Evolutionary conservation across 192 early-diverging fungal genomes (phyloP).

Genomic region (Thamnidium elegans): DNA sequence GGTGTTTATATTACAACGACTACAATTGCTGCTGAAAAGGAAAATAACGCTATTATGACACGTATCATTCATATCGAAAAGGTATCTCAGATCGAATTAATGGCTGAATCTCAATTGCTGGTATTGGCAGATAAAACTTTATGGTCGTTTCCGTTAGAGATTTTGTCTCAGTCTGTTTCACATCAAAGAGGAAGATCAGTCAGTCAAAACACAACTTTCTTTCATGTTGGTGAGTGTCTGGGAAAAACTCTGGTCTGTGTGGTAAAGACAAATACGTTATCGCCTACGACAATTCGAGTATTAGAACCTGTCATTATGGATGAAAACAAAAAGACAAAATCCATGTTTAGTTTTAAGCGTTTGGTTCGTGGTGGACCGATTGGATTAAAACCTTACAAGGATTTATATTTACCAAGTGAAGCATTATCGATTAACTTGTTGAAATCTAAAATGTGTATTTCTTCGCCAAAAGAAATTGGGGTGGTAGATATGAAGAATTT

Average conservation of each 20-base stretch:
- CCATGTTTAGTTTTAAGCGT: constrained; percentile 21
- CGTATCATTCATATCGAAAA: constrained; percentile 71
- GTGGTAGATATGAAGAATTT: constrained; percentile 85
- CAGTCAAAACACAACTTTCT: constrained; percentile 29
- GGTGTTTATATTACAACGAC: constrained; percentile 65
- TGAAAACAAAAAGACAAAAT: constrained; percentile 28
- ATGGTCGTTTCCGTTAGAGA: constrained; percentile 53
- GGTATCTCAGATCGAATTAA: constrained; percentile 80
- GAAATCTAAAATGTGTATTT: constrained; percentile 83
- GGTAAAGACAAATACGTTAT: constrained; percentile 27
- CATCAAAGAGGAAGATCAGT: constrained; percentile 35
- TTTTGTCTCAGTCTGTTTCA: constrained; percentile 36
- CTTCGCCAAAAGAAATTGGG: constrained; percentile 89
- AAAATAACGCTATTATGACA: not conserved
- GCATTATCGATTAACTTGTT: constrained; percentile 82
- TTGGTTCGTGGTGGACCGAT: constrained; percentile 16
- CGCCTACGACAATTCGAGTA: constrained; percentile 26
- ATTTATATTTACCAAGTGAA: constrained; percentile 92
- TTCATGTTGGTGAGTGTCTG: constrained; percentile 34
- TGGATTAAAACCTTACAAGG: constrained; percentile 41
- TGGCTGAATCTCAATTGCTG: constrained; percentile 74
- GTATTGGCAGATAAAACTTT: constrained; percentile 77
- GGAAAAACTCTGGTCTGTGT: constrained; percentile 27
- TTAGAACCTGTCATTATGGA: constrained; percentile 18
- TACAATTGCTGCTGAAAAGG: not conserved